Conservation (phyloP, 2,329 filamentous ascomycete genomes). For the Aspergillus vadensis region DNA sequence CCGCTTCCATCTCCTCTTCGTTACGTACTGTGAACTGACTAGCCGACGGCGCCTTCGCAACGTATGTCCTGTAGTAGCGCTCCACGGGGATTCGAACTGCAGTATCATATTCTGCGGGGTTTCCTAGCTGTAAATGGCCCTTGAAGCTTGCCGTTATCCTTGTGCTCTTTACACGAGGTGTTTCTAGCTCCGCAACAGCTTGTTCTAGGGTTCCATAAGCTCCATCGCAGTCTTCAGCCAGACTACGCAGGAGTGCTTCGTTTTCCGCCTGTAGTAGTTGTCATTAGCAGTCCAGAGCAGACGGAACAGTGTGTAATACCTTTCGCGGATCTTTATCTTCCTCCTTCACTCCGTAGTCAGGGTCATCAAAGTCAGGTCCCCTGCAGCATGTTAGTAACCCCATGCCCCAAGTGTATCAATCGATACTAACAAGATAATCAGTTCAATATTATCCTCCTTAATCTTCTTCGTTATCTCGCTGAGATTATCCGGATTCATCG, state of each 20-base stretch:
- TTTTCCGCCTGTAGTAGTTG: slow-evolving; percentile 60
- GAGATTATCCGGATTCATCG: slow-evolving; percentile 71
- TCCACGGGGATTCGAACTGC: slow-evolving; percentile 84
- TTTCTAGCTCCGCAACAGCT: slow-evolving; percentile 77
- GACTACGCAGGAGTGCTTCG: slow-evolving; percentile 65
- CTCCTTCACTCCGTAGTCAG: slow-evolving; percentile 87
- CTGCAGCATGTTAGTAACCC: slow-evolving; percentile 48
- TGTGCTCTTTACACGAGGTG: slow-evolving; percentile 74
- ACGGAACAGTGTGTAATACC: slow-evolving; percentile 42
- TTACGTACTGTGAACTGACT: slow-evolving; percentile 69
- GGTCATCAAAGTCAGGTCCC: slow-evolving; percentile 90
- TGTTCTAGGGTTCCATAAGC: slow-evolving; percentile 82
- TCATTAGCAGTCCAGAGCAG: not conserved
- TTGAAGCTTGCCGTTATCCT: slow-evolving; percentile 77
- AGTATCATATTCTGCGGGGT: slow-evolving; percentile 70
- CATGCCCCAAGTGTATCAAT: not conserved
- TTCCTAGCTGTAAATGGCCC: slow-evolving; percentile 76
- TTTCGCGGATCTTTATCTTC: slow-evolving; percentile 77
- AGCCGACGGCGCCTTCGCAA: slow-evolving; percentile 72
- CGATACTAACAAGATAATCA: slow-evolving; percentile 71
- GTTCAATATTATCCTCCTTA: slow-evolving; percentile 72
- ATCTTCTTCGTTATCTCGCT: slow-evolving; percentile 72
- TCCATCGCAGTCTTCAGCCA: slow-evolving; percentile 71
- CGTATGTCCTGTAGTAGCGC: slow-evolving; percentile 83
- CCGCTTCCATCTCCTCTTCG: slow-evolving; percentile 51